A percentile compares a stretch with the other conserved stretches of the same genome.
Conservation (phyloP, 306 rosid genomes). For the Dalbergia cultrata region DNA sequence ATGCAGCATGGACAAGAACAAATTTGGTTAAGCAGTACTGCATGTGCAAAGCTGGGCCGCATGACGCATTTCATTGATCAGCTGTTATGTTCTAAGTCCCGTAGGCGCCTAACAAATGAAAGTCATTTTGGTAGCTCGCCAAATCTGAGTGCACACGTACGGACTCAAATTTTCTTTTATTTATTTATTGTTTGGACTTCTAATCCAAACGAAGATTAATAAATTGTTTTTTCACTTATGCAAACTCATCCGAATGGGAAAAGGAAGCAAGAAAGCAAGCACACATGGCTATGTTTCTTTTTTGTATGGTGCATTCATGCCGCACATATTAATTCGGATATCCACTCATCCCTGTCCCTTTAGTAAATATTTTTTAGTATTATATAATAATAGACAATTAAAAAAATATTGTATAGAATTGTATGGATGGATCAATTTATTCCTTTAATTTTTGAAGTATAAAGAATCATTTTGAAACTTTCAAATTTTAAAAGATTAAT, state of each 20-base stretch:
- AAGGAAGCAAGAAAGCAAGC: neutral
- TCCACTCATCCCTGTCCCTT: too few species aligned
- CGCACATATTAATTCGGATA: neutral
- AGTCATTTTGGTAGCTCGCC: constrained; percentile 19
- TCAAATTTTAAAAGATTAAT: too few species aligned
- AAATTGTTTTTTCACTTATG: neutral
- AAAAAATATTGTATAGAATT: too few species aligned
- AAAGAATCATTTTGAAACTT: too few species aligned
- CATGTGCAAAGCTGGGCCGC: neutral
- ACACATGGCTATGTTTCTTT: neutral
- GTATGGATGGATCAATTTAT: too few species aligned
- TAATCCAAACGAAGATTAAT: neutral
- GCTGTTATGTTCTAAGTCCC: neutral
- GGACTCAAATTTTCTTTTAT: constrained; percentile 1
- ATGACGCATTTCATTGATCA: neutral
- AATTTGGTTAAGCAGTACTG: neutral
- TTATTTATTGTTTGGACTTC: neutral
- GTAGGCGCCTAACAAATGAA: constrained; percentile 32
- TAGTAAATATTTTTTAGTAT: too few species aligned
- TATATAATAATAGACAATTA: too few species aligned
- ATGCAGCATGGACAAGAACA: neutral
- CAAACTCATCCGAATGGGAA: neutral
- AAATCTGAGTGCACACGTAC: constrained; percentile 4
- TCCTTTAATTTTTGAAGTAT: too few species aligned
- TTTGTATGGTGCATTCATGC: neutral